A percentile compares a stretch with the other conserved stretches of the same genome.
Conservation (phyloP, 148 eudicot genomes). For the Dianthus caryophyllus region DNA sequence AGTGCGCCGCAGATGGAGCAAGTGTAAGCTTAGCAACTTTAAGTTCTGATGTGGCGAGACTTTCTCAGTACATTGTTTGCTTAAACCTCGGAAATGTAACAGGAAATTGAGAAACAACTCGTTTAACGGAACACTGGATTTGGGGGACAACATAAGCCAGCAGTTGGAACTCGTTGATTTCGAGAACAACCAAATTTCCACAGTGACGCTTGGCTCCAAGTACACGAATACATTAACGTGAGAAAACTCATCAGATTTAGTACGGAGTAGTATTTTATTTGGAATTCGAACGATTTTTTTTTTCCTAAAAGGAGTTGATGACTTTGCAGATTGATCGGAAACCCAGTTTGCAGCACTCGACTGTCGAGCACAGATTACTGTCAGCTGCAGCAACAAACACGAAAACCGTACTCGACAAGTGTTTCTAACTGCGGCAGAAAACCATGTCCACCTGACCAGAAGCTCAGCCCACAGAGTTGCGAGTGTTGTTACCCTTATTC, state of each 20-base stretch:
- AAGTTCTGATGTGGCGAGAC: not conserved
- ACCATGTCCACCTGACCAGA: constrained; percentile 52
- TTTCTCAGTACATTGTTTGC: not conserved
- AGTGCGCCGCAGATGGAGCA: constrained; percentile 59
- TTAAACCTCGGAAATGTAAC: constrained; percentile 11
- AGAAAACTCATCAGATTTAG: too few species aligned
- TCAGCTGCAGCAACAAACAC: constrained; percentile 40
- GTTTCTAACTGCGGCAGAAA: constrained; percentile 60
- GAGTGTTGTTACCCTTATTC: constrained; percentile 81
- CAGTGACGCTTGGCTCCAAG: constrained; percentile 62
- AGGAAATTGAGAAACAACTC: constrained; percentile 81
- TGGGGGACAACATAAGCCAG: constrained; percentile 60
- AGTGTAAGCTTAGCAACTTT: constrained; percentile 44
- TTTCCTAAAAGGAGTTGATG: too few species aligned
- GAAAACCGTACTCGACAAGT: constrained; percentile 73
- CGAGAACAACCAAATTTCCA: constrained; percentile 62
- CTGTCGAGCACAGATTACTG: constrained; percentile 52
- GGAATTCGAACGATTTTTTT: not conserved
- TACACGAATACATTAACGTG: constrained; percentile 64
- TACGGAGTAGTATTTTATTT: not conserved
- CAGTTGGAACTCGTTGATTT: constrained; percentile 78
- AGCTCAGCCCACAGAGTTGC: constrained; percentile 78
- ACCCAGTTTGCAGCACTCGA: constrained; percentile 60
- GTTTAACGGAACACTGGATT: constrained; percentile 54
- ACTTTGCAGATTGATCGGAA: constrained; percentile 58